These are phyloP conservation scores for Citrus cavaleriei DNA, from an alignment of 345 rosid genomes.

Conservation along the genomic window DNA sequence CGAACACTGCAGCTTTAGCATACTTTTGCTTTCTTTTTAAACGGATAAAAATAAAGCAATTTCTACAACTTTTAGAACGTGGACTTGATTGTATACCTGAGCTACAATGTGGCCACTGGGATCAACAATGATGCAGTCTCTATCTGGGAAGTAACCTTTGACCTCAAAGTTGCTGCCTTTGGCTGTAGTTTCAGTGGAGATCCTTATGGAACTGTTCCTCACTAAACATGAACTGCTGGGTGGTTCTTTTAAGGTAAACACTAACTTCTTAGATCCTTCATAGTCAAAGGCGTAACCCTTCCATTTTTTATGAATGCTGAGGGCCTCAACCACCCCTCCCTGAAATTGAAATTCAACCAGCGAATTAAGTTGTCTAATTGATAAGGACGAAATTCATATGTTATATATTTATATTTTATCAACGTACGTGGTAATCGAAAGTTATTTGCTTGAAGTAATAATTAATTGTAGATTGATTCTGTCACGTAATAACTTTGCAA, in stretches of 20 bases:
- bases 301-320: conserved; percentile 68
- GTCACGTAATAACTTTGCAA: background rate
- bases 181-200: conserved; percentile 33
- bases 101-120: conserved; percentile 47
- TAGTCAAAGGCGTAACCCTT: conserved; percentile 60
- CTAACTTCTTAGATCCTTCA: conserved; percentile 56
- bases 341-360: conserved; percentile 7
- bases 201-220: conserved; percentile 36
- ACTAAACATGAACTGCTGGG: conserved; percentile 33
- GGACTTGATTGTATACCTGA: conserved; percentile 24
- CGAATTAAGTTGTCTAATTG: background rate
- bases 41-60: background rate
- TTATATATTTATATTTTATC: too few species aligned
- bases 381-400: too few species aligned
- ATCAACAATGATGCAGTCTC: conserved; percentile 54
- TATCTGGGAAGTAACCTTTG: conserved; percentile 65
- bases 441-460: conserved; percentile 14
- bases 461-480: background rate
- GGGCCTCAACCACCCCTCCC: conserved; percentile 70
- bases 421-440: background rate
- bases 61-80: background rate
- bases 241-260: conserved; percentile 69
- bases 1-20: background rate
- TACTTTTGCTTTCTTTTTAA: background rate
- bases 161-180: conserved; percentile 47